Percentiles rank a stretch among this genome's conserved stretches.
Evolutionary conservation across 2,329 filamentous ascomycete genomes (phyloP).

Genomic region (Dryadomyces quercus-mongolicae): DNA sequence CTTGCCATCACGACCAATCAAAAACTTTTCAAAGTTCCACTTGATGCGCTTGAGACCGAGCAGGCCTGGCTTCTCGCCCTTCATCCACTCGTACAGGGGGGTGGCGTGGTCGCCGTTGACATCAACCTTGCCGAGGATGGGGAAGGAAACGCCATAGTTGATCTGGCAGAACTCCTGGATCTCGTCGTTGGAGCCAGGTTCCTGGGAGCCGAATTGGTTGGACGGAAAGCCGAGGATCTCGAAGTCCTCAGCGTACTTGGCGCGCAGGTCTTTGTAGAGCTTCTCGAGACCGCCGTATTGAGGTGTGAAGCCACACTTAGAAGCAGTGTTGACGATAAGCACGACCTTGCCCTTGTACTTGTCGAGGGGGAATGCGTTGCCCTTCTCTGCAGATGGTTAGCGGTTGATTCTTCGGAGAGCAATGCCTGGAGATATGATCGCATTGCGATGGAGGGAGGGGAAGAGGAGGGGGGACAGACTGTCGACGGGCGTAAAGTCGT

Average conservation of each 20-base stretch:
- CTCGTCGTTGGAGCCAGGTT: slow-evolving; percentile 71
- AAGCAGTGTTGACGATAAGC: slow-evolving; percentile 93
- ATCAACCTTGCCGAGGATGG: slow-evolving; percentile 81
- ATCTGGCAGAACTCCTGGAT: slow-evolving; percentile 79
- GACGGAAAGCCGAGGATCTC: slow-evolving; percentile 90
- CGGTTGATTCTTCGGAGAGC: background rate
- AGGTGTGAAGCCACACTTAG: slow-evolving; percentile 96
- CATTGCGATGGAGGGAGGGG: background rate
- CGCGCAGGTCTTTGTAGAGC: slow-evolving; percentile 69
- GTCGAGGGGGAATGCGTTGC: slow-evolving; percentile 55
- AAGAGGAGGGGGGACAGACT: slow-evolving; percentile 43
- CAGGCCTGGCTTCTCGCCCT: slow-evolving; percentile 63
- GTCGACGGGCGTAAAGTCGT: slow-evolving; percentile 74
- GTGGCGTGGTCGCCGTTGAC: slow-evolving; percentile 79
- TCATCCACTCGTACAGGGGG: slow-evolving; percentile 69
- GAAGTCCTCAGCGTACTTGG: slow-evolving; percentile 64
- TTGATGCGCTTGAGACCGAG: slow-evolving; percentile 85
- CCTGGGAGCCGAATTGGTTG: slow-evolving; percentile 92
- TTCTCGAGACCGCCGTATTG: slow-evolving; percentile 87
- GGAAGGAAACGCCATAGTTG: slow-evolving; percentile 91
- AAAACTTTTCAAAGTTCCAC: slow-evolving; percentile 99
- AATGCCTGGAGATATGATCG: too few species aligned
- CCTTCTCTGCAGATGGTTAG: slow-evolving; percentile 45
- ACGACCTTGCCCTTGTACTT: slow-evolving; percentile 84
- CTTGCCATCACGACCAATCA: slow-evolving; percentile 74